Conservation (phyloP, 495 filamentous ascomycete species). For the Tuber indicum region DNA sequence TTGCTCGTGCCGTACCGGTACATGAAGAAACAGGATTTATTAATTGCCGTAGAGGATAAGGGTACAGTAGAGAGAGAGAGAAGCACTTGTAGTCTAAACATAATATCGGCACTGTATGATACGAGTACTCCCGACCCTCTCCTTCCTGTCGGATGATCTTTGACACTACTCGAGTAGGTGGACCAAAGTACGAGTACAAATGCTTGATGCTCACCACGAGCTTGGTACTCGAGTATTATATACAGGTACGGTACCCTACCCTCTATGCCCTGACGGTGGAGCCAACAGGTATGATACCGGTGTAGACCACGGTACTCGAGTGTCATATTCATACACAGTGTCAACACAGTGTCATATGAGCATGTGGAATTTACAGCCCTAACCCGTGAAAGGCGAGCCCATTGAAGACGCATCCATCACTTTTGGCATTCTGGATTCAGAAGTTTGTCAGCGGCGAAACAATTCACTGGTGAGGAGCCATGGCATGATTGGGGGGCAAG, state of each 20-base stretch:
- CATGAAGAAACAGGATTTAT: background rate
- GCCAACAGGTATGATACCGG: background rate
- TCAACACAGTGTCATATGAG: background rate
- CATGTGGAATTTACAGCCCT: background rate
- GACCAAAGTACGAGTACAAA: background rate
- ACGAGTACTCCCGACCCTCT: background rate
- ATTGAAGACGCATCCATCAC: background rate
- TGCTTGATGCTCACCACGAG: background rate
- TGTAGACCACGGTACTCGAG: no score
- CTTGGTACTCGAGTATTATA: background rate
- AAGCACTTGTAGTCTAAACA: background rate
- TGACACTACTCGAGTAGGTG: background rate
- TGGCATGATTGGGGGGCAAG: background rate
- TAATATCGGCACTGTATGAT: background rate
- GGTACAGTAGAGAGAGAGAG: background rate
- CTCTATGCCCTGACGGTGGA: background rate
- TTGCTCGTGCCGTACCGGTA: background rate
- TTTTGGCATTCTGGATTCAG: background rate
- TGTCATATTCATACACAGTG: no score
- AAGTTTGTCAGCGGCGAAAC: background rate
- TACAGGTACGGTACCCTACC: no score
- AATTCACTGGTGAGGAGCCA: background rate
- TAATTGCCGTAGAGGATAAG: background rate
- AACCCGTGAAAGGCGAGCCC: background rate
- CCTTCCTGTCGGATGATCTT: background rate